Conservation (phyloP, 2,329 filamentous ascomycete genomes). For the Ophiocordyceps camponoti-saundersi region DNA sequence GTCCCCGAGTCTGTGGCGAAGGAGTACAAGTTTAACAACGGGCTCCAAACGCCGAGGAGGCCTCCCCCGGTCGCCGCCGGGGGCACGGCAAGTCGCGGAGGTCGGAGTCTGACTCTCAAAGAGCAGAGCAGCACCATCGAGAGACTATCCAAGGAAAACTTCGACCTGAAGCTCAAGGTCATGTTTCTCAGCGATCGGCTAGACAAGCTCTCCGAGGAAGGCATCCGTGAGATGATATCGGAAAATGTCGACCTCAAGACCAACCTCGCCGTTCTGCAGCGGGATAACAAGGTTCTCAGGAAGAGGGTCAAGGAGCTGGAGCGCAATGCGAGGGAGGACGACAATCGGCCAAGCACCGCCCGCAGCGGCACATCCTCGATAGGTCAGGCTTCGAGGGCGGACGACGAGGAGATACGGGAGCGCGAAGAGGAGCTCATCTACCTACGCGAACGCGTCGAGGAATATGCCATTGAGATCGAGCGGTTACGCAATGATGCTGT, state of each 20-base stretch:
- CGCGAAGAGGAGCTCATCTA: conserved; percentile 76
- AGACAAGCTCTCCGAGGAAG: conserved; percentile 86
- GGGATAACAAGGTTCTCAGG: conserved; percentile 74
- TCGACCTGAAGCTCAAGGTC: conserved; percentile 91
- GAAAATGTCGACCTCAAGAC: conserved; percentile 95
- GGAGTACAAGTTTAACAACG: conserved; percentile 66
- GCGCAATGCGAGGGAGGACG: conserved; percentile 54
- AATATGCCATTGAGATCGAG: conserved; percentile 71
- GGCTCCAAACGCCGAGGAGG: conserved; percentile 41
- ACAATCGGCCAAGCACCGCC: conserved; percentile 43
- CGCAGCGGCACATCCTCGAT: conserved; percentile 38
- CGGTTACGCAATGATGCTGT: conserved; percentile 63
- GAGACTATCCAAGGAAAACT: conserved; percentile 91
- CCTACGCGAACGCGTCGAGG: conserved; percentile 70
- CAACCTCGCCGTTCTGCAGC: conserved; percentile 70
- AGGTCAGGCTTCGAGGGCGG: conserved; percentile 36
- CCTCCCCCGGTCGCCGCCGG: conserved; percentile 24
- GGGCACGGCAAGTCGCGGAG: conserved; percentile 31
- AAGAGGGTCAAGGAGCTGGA: conserved; percentile 75
- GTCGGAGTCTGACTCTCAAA: conserved; percentile 71
- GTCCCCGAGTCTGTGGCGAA: conserved; percentile 77
- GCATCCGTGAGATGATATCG: conserved; percentile 93
- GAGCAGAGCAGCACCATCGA: conserved; percentile 98
- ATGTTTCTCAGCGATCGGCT: conserved; percentile 91
- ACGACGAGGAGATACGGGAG: conserved; percentile 48